Base-by-base conservation (phyloP, 306 rosid species). In the Glycyrrhiza uralensis region DNA sequence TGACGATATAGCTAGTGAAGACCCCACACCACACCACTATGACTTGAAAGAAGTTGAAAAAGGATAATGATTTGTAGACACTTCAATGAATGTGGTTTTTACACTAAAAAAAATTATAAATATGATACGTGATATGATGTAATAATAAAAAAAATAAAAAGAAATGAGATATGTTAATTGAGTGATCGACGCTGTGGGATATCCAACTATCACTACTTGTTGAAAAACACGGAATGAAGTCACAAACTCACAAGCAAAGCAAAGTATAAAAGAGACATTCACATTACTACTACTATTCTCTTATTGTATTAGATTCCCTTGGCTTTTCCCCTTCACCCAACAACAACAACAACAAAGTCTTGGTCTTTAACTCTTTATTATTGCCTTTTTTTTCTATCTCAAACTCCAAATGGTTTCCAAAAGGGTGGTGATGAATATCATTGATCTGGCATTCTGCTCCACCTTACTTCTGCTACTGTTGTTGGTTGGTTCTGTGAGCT, bases 401-500 rank as follows among this genome's bases (percentile, higher is more conserved):
- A 22, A 30, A 26, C 6, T 46, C 22, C 72, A n/a, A n/a, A 74
- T 85, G 88, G 74, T 46, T 22, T 77, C 75, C 7, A 32, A 44
- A 11, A 74, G 42, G 29, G 30, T 58, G 32, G 35, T 62, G 19
- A 8, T 51, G n/a, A n/a, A n/a, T n/a, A n/a, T n/a, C n/a, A n/a
- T n/a, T n/a, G 46, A 64, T 57, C 10, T 67, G 17, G 41, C 76
- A 12, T 2, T 76, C 45, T 23, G 72, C 10, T 59, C 9, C 65
- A 41, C 59, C 17, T 14, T 70, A 11, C 1, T 65, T 6, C 3
- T 77, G 4, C 1, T 79, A 13, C 17, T 80, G 19, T 23, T 85
- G 36, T 23, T 85, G 36, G 51, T 61, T 15, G 56, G 82, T 7
- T 60, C 76, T 30, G 88, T 28, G 5, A 81, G 50, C 63, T 79